Evolutionary conservation across 2,329 filamentous ascomycete genomes (phyloP).

Genomic region (Penicillium brevicompactum): DNA sequence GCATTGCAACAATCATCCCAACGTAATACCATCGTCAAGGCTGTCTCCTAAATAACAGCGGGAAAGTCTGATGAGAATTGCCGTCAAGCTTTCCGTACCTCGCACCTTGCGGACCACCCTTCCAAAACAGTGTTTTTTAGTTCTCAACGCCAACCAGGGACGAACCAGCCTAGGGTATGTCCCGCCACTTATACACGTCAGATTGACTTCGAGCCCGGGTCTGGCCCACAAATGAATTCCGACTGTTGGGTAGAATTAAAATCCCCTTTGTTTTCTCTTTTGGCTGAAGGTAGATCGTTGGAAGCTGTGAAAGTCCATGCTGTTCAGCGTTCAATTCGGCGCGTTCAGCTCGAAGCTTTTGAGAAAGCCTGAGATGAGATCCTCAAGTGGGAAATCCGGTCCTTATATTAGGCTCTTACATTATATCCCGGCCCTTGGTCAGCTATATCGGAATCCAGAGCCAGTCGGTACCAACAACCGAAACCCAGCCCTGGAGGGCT

Average conservation of each 20-base stretch:
- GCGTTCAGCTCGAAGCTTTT: background rate
- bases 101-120: slow-evolving; percentile 9
- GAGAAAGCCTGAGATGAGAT: background rate
- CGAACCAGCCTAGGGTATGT: slow-evolving; percentile 4
- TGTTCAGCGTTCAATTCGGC: background rate
- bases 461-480: slow-evolving; percentile 23
- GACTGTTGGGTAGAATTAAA: background rate
- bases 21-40: slow-evolving; percentile 29
- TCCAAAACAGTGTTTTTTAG: slow-evolving; percentile 11
- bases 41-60: slow-evolving; percentile 14
- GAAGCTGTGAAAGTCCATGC: background rate
- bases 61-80: slow-evolving; percentile 3
- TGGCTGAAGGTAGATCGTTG: background rate
- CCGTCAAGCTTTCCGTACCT: slow-evolving; percentile 23
- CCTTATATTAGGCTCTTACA: background rate
- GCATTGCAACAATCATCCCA: slow-evolving; percentile 15
- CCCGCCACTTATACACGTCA: slow-evolving; percentile 26
- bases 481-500: slow-evolving; percentile 6
- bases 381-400: background rate
- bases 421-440: slow-evolving; percentile 4
- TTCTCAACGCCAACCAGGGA: slow-evolving; percentile 20
- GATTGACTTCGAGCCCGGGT: slow-evolving; percentile 23
- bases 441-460: slow-evolving; percentile 12
- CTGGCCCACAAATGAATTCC: slow-evolving; percentile 16
- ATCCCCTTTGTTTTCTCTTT: background rate